phyloP scores from a whole-genome alignment of 768 basidiomycete species.

The Punctularia strigosozonata region DNA sequence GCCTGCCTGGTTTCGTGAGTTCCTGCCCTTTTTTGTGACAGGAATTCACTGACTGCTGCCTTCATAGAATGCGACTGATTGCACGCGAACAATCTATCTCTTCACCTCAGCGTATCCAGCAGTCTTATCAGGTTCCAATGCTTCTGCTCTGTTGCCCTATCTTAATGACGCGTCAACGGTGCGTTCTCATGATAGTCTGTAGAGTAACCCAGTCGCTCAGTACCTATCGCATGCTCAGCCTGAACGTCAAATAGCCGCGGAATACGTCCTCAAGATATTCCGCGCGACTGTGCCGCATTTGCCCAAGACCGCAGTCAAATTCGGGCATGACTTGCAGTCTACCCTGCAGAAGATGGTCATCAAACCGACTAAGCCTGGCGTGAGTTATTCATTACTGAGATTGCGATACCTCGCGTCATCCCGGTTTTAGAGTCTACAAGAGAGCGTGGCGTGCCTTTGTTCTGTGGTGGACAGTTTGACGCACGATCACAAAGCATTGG shows the following conservation, averaged over 20 bases:
- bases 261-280: conserved; percentile 85
- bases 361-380: conserved; percentile 62
- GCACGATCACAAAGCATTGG: conserved; percentile 68
- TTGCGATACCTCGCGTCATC: neutral
- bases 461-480: conserved; percentile 76
- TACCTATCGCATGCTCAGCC: conserved; percentile 26
- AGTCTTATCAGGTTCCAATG: conserved; percentile 74
- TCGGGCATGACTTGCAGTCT: conserved; percentile 75
- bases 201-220: neutral
- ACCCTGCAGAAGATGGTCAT: conserved; percentile 86
- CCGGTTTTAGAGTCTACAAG: conserved; percentile 61
- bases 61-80: conserved; percentile 65
- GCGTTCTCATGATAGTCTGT: conserved; percentile 14
- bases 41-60: neutral
- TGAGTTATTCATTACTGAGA: neutral
- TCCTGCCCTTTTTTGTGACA: neutral
- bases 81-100: conserved; percentile 75
- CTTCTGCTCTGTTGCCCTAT: conserved; percentile 81
- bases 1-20: conserved; percentile 66
- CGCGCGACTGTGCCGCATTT: conserved; percentile 73
- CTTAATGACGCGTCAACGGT: conserved; percentile 76
- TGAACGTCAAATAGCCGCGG: conserved; percentile 77
- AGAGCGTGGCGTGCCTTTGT: conserved; percentile 88
- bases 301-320: conserved; percentile 83
- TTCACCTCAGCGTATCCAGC: conserved; percentile 76